Evolutionary conservation across 495 filamentous ascomycete genomes (phyloP).

Genomic region (Daldinia grandis): DNA sequence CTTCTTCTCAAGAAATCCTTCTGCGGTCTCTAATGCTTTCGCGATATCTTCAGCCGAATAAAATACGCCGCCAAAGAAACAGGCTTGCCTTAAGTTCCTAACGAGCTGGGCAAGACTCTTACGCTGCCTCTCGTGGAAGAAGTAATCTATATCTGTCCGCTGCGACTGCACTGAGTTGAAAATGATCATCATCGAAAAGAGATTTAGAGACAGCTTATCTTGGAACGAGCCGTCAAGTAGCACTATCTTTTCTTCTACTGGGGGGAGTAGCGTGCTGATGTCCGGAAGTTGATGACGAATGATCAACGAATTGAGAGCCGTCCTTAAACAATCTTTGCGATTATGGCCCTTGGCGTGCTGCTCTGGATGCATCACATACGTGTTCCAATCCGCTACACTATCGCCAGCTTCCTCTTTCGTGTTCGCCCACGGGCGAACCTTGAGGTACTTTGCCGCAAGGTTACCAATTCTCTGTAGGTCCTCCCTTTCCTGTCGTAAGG

Average conservation of each 20-base stretch:
- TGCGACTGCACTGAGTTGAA: constrained; percentile 93
- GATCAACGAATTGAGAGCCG: constrained; percentile 77
- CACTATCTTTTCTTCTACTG: constrained; percentile 73
- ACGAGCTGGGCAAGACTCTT: constrained; percentile 71
- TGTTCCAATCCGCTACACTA: constrained; percentile 68
- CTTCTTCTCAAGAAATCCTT: constrained; percentile 67
- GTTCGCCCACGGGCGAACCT: constrained; percentile 77
- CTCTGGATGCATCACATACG: constrained; percentile 74
- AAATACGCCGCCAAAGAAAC: constrained; percentile 86
- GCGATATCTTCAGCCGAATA: constrained; percentile 69
- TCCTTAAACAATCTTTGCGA: constrained; percentile 69
- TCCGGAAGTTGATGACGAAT: constrained; percentile 80
- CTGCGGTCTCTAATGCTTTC: constrained; percentile 68
- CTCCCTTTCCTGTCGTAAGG: constrained; percentile 65
- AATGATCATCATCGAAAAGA: constrained; percentile 81
- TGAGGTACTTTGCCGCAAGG: constrained; percentile 74
- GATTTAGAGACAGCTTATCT: constrained; percentile 83
- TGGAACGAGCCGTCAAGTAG: constrained; percentile 82
- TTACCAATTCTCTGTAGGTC: constrained; percentile 79
- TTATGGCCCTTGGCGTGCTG: constrained; percentile 60
- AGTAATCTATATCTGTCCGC: constrained; percentile 81
- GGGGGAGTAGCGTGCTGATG: constrained; percentile 70
- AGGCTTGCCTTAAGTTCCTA: constrained; percentile 82
- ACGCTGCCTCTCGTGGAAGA: constrained; percentile 79
- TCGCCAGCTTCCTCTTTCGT: constrained; percentile 46